A percentile compares a stretch with the other conserved stretches of the same genome.
Conservation (phyloP, 768 basidiomycete species). For the Vararia minispora region DNA sequence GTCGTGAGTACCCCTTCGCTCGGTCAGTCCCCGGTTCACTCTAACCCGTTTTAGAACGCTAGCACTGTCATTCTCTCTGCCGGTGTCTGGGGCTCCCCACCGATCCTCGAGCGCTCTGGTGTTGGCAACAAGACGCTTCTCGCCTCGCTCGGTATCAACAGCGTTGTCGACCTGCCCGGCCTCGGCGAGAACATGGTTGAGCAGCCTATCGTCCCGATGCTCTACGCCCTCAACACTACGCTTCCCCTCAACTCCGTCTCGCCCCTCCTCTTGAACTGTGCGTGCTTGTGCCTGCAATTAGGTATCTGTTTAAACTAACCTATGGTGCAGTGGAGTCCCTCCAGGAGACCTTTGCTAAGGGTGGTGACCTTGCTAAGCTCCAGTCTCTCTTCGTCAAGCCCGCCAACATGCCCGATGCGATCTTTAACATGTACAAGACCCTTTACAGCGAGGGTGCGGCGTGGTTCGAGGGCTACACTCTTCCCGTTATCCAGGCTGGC, state of each 20-base stretch:
- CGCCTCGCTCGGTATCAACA: slow-evolving; percentile 8
- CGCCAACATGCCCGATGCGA: slow-evolving; percentile 6
- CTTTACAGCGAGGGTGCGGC: slow-evolving; percentile 11
- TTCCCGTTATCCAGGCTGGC: background rate
- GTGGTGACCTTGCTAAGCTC: slow-evolving; percentile 11
- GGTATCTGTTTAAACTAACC: background rate
- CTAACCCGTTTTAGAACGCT: too few species aligned
- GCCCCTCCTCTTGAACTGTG: too few species aligned
- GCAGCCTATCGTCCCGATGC: slow-evolving; percentile 2
- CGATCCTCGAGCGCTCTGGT: slow-evolving; percentile 12
- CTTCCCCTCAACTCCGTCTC: too few species aligned
- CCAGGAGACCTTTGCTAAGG: slow-evolving; percentile 8
- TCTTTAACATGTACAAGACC: slow-evolving; percentile 4
- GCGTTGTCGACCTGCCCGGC: slow-evolving; percentile 11
- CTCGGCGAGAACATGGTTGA: slow-evolving; percentile 13
- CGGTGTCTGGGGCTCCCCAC: slow-evolving; percentile 16
- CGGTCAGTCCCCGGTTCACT: too few species aligned
- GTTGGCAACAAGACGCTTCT: slow-evolving; percentile 9
- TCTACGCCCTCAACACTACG: slow-evolving; percentile 7
- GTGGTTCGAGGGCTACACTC: slow-evolving; percentile 7
- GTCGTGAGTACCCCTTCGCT: too few species aligned
- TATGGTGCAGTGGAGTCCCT: slow-evolving; percentile 5
- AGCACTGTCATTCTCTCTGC: too few species aligned
- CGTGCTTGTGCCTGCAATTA: background rate
- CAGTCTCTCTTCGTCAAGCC: slow-evolving; percentile 10